Evolutionary conservation across 257 asterid genomes (phyloP), one percentile per base, ranked within the genome.

Genomic region (Phtheirospermum japonicum): DNA sequence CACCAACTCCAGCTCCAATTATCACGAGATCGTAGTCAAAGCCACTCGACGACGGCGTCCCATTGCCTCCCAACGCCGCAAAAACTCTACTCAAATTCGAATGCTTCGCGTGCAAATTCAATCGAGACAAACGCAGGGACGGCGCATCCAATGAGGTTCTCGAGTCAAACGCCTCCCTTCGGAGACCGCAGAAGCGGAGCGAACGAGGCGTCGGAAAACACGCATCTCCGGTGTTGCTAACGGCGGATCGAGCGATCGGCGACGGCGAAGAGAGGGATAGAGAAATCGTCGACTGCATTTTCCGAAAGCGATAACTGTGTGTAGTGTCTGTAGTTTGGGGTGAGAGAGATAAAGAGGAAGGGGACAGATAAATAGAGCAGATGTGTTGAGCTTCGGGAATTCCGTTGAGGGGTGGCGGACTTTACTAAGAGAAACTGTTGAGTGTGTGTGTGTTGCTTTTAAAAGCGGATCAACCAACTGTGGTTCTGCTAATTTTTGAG

Each of bases 1-100:
- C 98, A 33, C 96, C 98, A 68, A 91, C 96, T 37, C 98, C 98
- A 58, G 98, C 96, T 52, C 98, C 98, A 62, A 88, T 91, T 80
- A 91, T 91, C 53, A 88, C 89, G 56, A 91, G 84, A 86, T 91
- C 98, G 71, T 91, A 91, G 73, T 91, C 96, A 70, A 84, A 88
- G 0, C 59, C 83, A n/a, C 71, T 26, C 5, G 71, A 67, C n/a
- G 93, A 75, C 30, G 85, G 73, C 16, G 79, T 54, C 34, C 95
- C 92, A 52, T 82, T 84, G 64, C 78, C 78, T 50, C 66, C 65
- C 77, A 73, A 56, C 46, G 76, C 79, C 55, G 89, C 94, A n/a
- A 71, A 75, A 14, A 82, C 82, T 65, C 9, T 74, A 5, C 20
- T 57, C 30, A 69, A 70, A 58, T 30, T 40, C 20, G 72, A 40